Base-by-base conservation (phyloP, 345 rosid genomes). In the Eucalyptus pumila region DNA sequence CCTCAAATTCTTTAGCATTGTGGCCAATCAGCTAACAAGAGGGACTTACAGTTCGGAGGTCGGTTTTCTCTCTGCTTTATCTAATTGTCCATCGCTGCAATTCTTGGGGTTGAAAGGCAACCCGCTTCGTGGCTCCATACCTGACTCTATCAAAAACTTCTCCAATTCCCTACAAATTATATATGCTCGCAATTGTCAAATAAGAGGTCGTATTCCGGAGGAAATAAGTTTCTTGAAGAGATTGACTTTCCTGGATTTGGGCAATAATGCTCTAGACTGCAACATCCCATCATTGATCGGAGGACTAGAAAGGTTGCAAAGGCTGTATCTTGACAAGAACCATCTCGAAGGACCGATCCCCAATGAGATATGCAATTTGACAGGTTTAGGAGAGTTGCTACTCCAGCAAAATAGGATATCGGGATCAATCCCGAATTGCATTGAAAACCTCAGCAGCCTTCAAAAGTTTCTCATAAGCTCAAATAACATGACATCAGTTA, bases 91-190 rank as follows among this genome's bases (percentile, higher is more conserved):
- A 6, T 86, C 2, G 1, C 27, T 86, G 26, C 42, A 1, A 49
- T 1, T 0, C 2, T 47, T 86, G 60, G 0, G 0, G 1, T 2
- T 86, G 5, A 27, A 5, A 30, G 11, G 11, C 10, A 49, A 49
- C 40, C 87, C 9, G 5, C 87, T 86, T 30, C 3, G 87, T 3
- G 60, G 87, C 3, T 86, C 4, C 60, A 86, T 30, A 49, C 87
- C 87, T 13, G 3, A 30, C 4, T 42, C 87, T 30, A 49, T 49
- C 26, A 49, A 49, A 16, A 86, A 86, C 42, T 86, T 86, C 42
- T 86, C 87, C 1, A 49, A 5, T 52, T 86, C 87, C 87, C 24
- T 86, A 14, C 42, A 17, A 21, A 9, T 49, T 4, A 8, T 86
- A 23, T 0, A 0, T 4, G 42, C 87, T 11, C 15, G 0, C 13